Base-by-base conservation (phyloP, 441 rosid genomes). In the Aquilaria agallochum region DNA sequence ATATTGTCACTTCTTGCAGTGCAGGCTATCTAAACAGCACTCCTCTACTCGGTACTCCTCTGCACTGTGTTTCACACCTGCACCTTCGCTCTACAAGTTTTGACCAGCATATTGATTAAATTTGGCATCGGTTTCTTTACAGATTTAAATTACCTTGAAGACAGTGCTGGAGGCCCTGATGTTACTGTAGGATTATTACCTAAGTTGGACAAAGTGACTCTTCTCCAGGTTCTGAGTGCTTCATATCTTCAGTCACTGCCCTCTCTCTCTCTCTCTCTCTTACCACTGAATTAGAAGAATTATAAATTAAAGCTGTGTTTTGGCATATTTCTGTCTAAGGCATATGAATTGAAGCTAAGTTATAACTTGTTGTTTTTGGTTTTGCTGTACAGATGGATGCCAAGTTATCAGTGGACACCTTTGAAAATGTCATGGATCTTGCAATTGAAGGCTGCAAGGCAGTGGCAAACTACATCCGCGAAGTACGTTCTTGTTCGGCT, bases 131-230 rank as follows among this genome's bases (percentile, higher is more conserved):
- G 59, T 7, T 5, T 33, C 48, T 62, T 46, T 48, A 45, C 81
- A 89, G 93, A 91, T 78, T 73, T 89, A 52, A 91, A 91, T 76
- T 94, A 94, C 70, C 71, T 84, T 31, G 99, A 94, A 80, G 99
- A 94, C 67, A 87, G 97, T 68, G 97, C 96, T 27, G 99, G 97
- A 67, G 99, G 97, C 44, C 79, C 99, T 11, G 97, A 94, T 78
- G 90, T 89, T 56, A 91, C 95, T 1, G 90, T 94, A 30, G 95
- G 96, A 45, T 61, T 91, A 73, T 75, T 94, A 61, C 94, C 96
- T 42, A 84, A 85, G 71, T 51, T 89, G 77, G 92, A 91, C 80
- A 91, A 83, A 87, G 95, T 91, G 58, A 84, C 97, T 48, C 96
- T 91, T 73, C 92, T 94, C 74, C 97, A 94, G 97, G 98, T 90